Evolutionary conservation across 163 green algal genomes (phyloP).

Genomic region (Scenedesmus sp.): DNA sequence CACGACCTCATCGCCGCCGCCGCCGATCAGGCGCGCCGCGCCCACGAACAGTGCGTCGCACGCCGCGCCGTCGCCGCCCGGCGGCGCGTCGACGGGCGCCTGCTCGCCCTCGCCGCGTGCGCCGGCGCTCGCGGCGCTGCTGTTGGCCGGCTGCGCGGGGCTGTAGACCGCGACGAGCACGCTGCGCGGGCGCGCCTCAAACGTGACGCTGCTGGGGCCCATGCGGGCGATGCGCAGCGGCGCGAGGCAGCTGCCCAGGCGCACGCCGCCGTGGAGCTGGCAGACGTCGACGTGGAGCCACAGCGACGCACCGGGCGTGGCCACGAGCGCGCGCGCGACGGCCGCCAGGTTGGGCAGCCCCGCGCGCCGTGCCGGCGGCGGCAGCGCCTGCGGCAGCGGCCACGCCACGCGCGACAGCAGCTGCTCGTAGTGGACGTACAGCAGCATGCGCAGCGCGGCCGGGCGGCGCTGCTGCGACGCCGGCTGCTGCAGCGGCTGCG

Average conservation of each 20-base stretch:
- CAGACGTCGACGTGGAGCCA: slow-evolving; percentile 37
- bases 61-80: too few relatives aligned
- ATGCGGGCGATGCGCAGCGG: not conserved
- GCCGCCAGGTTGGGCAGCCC: not conserved
- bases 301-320: not conserved
- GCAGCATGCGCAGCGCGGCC: slow-evolving; percentile 24
- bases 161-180: slow-evolving; percentile 16
- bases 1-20: not conserved
- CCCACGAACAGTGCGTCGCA: not conserved
- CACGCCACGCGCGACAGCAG: slow-evolving; percentile 17
- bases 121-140: too few relatives aligned
- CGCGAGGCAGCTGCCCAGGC: slow-evolving; percentile 28
- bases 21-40: not conserved
- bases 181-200: not conserved
- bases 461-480: slow-evolving; percentile 14
- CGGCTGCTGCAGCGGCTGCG: not conserved
- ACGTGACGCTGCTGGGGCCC: not conserved
- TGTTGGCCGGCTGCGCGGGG: too few relatives aligned
- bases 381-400: slow-evolving; percentile 1
- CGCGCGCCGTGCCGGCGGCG: not conserved
- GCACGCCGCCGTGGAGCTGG: slow-evolving; percentile 4
- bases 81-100: too few relatives aligned
- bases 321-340: not conserved
- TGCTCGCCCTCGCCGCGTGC: too few relatives aligned
- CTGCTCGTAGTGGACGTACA: slow-evolving; percentile 42